Conservation (phyloP, 495 filamentous ascomycete species). For the Hypoxylon lenormandii region DNA sequence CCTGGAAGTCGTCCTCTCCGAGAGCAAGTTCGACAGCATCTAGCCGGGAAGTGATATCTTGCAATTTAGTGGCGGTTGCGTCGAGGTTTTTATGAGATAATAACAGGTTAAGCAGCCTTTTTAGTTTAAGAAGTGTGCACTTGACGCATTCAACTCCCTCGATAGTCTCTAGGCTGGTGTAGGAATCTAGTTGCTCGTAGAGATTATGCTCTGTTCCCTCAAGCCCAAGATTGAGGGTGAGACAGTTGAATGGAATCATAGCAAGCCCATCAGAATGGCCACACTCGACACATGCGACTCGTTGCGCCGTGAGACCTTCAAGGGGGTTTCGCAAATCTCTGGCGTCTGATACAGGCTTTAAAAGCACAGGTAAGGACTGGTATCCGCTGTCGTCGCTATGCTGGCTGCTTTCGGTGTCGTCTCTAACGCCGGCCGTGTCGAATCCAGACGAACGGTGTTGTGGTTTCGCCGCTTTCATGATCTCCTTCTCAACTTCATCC, state of each 20-base stretch:
- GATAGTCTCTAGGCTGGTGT: constrained; percentile 84
- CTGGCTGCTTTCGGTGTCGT: constrained; percentile 57
- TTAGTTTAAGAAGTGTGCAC: constrained; percentile 76
- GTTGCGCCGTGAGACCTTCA: constrained; percentile 87
- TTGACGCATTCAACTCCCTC: constrained; percentile 90
- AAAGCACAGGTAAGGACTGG: constrained; percentile 50
- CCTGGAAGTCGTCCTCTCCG: constrained; percentile 81
- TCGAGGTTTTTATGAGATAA: constrained; percentile 48
- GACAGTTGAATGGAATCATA: constrained; percentile 90
- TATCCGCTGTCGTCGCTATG: constrained; percentile 65
- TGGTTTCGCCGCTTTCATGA: constrained; percentile 61
- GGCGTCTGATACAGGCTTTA: constrained; percentile 42
- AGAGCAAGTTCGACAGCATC: constrained; percentile 74
- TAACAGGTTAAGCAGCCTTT: constrained; percentile 50
- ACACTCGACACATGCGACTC: constrained; percentile 88
- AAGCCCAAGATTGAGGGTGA: constrained; percentile 81
- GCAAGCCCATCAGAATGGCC: constrained; percentile 87
- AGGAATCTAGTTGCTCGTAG: constrained; percentile 82
- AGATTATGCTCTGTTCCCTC: constrained; percentile 69
- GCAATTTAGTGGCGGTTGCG: constrained; percentile 31
- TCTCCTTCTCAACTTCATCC: constrained; percentile 85
- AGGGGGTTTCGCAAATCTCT: constrained; percentile 69
- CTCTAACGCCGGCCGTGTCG: constrained; percentile 44
- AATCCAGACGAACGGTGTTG: constrained; percentile 54
- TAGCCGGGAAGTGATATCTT: constrained; percentile 63